Conservation (phyloP, 1,139 yeast species). For the Nakaseomyces nivariensis region DNA sequence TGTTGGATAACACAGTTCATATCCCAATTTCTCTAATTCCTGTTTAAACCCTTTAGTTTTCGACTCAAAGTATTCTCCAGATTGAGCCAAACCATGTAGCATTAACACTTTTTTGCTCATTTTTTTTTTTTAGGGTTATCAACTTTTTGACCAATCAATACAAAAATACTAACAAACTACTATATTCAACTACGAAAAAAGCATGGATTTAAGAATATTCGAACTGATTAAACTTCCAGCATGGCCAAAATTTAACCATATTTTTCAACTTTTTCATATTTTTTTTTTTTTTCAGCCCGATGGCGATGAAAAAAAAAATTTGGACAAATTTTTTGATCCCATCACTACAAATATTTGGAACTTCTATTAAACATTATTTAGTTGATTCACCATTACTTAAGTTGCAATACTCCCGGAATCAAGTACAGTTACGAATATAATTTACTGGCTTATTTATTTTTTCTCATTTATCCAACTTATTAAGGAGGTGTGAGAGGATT, state of each 20-base stretch:
- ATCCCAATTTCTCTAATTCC: slow-evolving; percentile 49
- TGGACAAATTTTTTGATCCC: background rate
- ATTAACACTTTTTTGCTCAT: slow-evolving; percentile 35
- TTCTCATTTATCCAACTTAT: background rate
- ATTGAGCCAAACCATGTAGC: slow-evolving; percentile 54
- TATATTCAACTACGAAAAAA: too few species aligned
- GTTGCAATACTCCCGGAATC: background rate
- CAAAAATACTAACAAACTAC: too few species aligned
- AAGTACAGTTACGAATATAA: too few species aligned
- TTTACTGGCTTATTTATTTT: background rate
- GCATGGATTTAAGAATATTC: too few species aligned
- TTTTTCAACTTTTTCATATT: slow-evolving; percentile 26
- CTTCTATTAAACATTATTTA: too few species aligned
- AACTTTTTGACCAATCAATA: too few species aligned
- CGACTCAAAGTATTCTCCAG: slow-evolving; percentile 60
- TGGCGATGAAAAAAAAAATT: background rate
- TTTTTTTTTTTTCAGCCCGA: background rate
- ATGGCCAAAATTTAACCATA: too few species aligned
- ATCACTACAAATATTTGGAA: background rate
- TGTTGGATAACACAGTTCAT: slow-evolving; percentile 59
- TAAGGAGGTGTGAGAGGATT: background rate
- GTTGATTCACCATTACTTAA: background rate
- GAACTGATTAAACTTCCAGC: too few species aligned
- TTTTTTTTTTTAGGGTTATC: background rate
- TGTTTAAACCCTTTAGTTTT: slow-evolving; percentile 69